phyloP scores from a whole-genome alignment of 768 basidiomycete genomes.

The Trametes cingulata region DNA sequence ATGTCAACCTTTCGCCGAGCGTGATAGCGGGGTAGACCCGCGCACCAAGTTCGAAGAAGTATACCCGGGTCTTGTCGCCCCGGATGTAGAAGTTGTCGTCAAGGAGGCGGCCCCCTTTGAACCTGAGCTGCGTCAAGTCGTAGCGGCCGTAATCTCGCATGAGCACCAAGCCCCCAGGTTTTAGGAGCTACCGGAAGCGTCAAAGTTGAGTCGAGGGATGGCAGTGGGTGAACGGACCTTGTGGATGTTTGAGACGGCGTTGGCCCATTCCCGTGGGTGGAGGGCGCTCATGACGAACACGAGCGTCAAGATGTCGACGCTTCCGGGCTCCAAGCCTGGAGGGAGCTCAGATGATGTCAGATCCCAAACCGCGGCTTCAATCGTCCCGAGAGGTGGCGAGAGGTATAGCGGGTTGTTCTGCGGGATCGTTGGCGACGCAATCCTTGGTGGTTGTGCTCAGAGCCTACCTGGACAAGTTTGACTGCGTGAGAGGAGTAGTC shows the following conservation, averaged over 20 bases:
- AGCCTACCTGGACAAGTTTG: constrained; percentile 78
- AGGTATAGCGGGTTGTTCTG: constrained; percentile 75
- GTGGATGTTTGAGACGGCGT: constrained; percentile 79
- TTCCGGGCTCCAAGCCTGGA: constrained; percentile 57
- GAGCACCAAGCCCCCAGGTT: constrained; percentile 82
- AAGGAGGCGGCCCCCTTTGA: constrained; percentile 84
- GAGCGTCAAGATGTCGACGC: constrained; percentile 87
- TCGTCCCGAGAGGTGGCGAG: constrained; percentile 64
- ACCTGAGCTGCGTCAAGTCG: constrained; percentile 92
- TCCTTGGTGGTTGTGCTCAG: neutral
- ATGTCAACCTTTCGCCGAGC: neutral
- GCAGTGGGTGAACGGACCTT: constrained; percentile 44
- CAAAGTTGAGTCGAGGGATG: neutral
- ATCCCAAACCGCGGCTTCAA: constrained; percentile 90
- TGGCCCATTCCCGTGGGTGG: constrained; percentile 89
- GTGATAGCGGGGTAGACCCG: neutral
- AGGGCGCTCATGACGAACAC: constrained; percentile 94
- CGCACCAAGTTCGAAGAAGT: constrained; percentile 90
- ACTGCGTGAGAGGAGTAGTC: constrained; percentile 92
- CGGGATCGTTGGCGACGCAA: neutral
- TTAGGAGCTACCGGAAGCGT: constrained; percentile 64
- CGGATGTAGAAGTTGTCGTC: constrained; percentile 96
- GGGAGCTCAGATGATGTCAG: constrained; percentile 70
- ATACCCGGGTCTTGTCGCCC: constrained; percentile 96
- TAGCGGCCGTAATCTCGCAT: constrained; percentile 95